Base-by-base conservation (phyloP, 192 early-diverging fungal genomes). In the Coemansia biformis region DNA sequence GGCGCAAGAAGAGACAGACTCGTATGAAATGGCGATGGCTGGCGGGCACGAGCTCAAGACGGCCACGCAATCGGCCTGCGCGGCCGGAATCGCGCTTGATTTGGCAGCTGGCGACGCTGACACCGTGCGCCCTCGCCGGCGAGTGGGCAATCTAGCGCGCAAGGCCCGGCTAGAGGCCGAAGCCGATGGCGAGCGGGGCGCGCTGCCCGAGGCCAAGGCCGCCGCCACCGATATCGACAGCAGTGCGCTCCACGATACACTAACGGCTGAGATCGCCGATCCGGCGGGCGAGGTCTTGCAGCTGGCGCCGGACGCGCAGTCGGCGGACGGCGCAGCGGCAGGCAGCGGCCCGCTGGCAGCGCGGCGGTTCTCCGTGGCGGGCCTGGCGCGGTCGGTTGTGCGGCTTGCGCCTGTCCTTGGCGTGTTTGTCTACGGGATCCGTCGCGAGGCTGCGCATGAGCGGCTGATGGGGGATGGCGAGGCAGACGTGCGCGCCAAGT, bases 71-170 rank as follows among this genome's bases (percentile, higher is more conserved):
- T n/a, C n/a, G n/a, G 24, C 43, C 4, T 52, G 59, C 21, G 33
- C 28, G 4, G 38, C 56, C 1, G 68, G 53, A 3, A 54, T 60
- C 30, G 53, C 54, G 9, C 18, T 65, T 4, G 54, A 63, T 15
- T 21, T 37, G 15, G 23, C 28, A 13, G 48, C 33, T 12, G 28
- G 23, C 5, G 47, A 42, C 15, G 23, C 60, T n/a, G n/a, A n/a
- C n/a, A n/a, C n/a, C n/a, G n/a, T n/a, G 31, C 42, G 15, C 30
- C 64, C 54, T 12, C 54, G 58, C 4, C 70, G 70, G 12, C 54
- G 59, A 8, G 59, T 48, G 17, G 70, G 70, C 18, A 74, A 74
- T 38, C 51, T 74, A 15, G 70, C 63, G 4, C 70, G 70, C 17
- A 66, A 62, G 32, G 70, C 70, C 7, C 48, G 44, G 16, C 43